A percentile compares a stretch with the other conserved stretches of the same genome.
These are phyloP conservation scores for Durotheca rogersii DNA, from an alignment of 495 filamentous ascomycete species.

Conservation along the genomic window DNA sequence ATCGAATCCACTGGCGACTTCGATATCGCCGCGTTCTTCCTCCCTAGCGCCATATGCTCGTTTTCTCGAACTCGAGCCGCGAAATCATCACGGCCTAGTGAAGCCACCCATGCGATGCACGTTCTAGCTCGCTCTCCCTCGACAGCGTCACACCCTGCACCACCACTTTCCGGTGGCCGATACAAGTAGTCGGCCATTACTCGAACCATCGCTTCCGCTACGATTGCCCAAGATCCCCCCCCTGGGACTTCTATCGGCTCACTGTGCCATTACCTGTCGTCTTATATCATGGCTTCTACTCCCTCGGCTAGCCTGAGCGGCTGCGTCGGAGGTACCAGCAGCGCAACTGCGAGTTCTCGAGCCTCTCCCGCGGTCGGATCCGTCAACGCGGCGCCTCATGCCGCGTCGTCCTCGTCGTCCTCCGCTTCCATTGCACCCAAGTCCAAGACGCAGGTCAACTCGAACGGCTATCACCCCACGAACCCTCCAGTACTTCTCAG, in stretches of 20 bases:
- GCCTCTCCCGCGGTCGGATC: constrained; percentile 48
- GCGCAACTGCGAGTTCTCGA: constrained; percentile 47
- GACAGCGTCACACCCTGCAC: constrained; percentile 28
- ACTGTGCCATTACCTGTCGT: constrained; percentile 8
- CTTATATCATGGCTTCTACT: constrained; percentile 45
- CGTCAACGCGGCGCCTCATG: constrained; percentile 32
- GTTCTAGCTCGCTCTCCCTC: constrained; percentile 24
- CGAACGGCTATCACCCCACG: constrained; percentile 55
- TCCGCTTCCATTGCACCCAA: constrained; percentile 43
- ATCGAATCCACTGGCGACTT: constrained; percentile 6
- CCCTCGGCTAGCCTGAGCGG: constrained; percentile 40
- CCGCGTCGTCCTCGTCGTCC: too few species aligned
- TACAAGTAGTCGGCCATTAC: constrained; percentile 15
- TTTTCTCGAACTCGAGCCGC: constrained; percentile 3
- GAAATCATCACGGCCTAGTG: neutral
- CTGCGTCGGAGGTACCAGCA: constrained; percentile 36
- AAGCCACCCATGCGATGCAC: constrained; percentile 35
- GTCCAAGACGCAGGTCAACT: constrained; percentile 46
- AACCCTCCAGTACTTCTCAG: constrained; percentile 52
- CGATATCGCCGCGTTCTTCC: constrained; percentile 2
- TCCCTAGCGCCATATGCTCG: neutral
- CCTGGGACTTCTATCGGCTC: neutral
- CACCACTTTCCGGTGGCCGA: constrained; percentile 22
- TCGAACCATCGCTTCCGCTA: too few species aligned
- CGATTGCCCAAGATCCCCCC: constrained; percentile 4